Conservation (phyloP, 2,329 filamentous ascomycete genomes). For the Aspergillus tamarii region DNA sequence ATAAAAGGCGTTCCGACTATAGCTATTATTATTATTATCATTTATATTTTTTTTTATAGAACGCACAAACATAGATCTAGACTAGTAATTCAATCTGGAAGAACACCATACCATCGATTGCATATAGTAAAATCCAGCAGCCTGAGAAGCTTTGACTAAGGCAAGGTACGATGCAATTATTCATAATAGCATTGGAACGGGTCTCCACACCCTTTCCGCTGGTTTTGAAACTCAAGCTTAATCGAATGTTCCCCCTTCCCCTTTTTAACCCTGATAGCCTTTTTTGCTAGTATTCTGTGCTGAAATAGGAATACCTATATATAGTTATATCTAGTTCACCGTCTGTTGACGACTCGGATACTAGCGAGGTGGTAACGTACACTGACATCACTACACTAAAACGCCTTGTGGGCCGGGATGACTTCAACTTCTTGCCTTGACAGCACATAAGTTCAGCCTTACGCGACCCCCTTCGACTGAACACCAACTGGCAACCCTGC, state of each 20-base stretch:
- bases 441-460: not conserved
- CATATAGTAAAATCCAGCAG: not conserved
- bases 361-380: not conserved
- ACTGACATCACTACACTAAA: constrained; percentile 1
- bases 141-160: not conserved
- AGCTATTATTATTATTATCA: not conserved
- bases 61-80: not conserved
- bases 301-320: not conserved
- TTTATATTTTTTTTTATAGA: not conserved
- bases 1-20: not conserved
- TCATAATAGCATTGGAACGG: not conserved
- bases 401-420: not conserved
- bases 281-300: not conserved
- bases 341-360: not conserved
- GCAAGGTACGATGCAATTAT: not conserved
- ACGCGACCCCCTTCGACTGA: not conserved
- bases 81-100: not conserved
- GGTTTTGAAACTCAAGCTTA: not conserved
- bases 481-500: not conserved
- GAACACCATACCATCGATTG: not conserved
- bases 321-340: not conserved
- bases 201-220: not conserved
- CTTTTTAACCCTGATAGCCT: not conserved
- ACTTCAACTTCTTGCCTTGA: not conserved
- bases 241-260: not conserved